Evolutionary conservation across 306 rosid genomes (phyloP), one percentile per base, ranked within the genome.

Genomic region (Sindora glabra): DNA sequence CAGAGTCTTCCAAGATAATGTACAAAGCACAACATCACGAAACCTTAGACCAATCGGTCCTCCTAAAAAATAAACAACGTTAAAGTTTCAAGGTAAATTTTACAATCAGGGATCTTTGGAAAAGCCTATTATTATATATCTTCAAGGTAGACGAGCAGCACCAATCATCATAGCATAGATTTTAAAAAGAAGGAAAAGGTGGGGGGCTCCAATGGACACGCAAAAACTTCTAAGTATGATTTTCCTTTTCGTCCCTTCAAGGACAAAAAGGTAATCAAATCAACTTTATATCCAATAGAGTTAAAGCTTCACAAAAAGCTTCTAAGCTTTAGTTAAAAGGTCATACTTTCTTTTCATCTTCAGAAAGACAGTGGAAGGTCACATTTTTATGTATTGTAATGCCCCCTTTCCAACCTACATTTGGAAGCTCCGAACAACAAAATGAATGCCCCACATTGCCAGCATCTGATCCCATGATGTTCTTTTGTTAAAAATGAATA

Each of bases 381-480:
- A 45, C 2, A 56, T 30, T 55, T 27, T 23, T 34, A 10, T 58
- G 70, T 30, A 39, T 50, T 41, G 37, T 19, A 21, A 63, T 68
- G 72, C 53, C 52, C 16, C 65, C 50, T 49, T 11, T 25, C 33
- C 41, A 18, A 36, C 58, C 3, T 13, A 57, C 58, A 69, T 48
- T 26, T 2, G 23, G 34, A 42, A 62, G 17, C 49, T 8, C 22
- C 29, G 25, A 66, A 25, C 18, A 48, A 29, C 14, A 27, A 33
- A 44, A 26, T 1, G 48, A 48, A 62, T 34, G 78, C 38, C 59
- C 63, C 56, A 48, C 37, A 46, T 65, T 53, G 24, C 45, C 26
- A 29, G 69, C 72, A 71, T 76, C 63, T 74, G 73, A 74, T 75
- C 80, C 74, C 41, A 77, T 77, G 53, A 49, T 77, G 89, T 60